phyloP scores from a whole-genome alignment of 371 early-diverging fungal genomes.

The Cokeromyces recurvatus region DNA sequence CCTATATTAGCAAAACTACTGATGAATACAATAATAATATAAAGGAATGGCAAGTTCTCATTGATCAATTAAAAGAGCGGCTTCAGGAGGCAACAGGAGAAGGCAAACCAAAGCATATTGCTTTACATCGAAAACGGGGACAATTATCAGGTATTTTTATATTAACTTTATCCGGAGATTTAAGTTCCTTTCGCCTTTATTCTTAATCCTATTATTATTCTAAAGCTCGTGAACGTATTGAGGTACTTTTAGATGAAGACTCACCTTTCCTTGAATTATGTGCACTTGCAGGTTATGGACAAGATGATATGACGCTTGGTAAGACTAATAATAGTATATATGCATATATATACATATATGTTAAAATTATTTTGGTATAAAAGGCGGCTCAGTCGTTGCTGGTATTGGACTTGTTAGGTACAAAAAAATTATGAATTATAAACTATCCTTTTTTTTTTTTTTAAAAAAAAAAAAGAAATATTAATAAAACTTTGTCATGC shows the following conservation, averaged over 20 bases:
- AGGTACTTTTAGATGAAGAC: slow-evolving; percentile 67
- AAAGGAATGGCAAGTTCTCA: slow-evolving; percentile 52
- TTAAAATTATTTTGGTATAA: too few relatives aligned
- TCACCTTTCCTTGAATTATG: slow-evolving; percentile 73
- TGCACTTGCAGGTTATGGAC: slow-evolving; percentile 64
- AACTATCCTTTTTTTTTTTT: background rate
- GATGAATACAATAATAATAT: slow-evolving; percentile 58
- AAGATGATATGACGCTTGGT: slow-evolving; percentile 68
- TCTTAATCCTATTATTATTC: background rate
- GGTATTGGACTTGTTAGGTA: slow-evolving; percentile 74
- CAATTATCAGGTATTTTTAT: slow-evolving; percentile 48
- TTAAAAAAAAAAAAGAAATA: background rate
- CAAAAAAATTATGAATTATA: background rate
- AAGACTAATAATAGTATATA: too few relatives aligned
- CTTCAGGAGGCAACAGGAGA: slow-evolving; percentile 56
- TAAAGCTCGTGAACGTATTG: slow-evolving; percentile 62
- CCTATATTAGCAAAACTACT: slow-evolving; percentile 26
- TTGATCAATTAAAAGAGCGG: slow-evolving; percentile 50
- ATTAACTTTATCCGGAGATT: background rate
- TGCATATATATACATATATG: too few relatives aligned
- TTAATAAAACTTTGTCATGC: too few relatives aligned
- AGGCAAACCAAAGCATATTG: slow-evolving; percentile 54
- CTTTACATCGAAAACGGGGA: slow-evolving; percentile 59
- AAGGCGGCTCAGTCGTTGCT: slow-evolving; percentile 62
- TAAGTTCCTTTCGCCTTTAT: background rate